Evolutionary conservation across 2,329 filamentous ascomycete species (phyloP).

Genomic region (Myriosclerotinia scirpicola): DNA sequence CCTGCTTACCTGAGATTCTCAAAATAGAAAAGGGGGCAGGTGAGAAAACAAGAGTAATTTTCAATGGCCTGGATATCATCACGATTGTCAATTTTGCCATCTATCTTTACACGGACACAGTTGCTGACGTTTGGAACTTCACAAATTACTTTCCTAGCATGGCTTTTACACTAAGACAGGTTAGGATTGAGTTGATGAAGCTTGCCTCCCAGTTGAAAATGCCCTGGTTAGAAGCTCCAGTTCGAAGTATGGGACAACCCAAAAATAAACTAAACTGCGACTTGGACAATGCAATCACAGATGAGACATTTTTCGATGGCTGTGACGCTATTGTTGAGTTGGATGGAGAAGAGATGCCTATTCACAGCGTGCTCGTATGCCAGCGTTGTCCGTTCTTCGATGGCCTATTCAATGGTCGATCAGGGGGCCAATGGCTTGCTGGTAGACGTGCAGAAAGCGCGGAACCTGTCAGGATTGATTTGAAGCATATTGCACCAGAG

Average conservation of each 20-base stretch:
- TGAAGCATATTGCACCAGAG: constrained; percentile 73
- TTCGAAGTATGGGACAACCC: constrained; percentile 70
- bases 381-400: constrained; percentile 90
- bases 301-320: constrained; percentile 71
- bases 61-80: constrained; percentile 72
- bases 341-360: constrained; percentile 66
- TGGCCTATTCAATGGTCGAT: constrained; percentile 84
- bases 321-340: constrained; percentile 79
- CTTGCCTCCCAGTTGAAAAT: constrained; percentile 72
- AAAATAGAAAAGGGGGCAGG: constrained; percentile 52
- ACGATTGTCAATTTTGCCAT: constrained; percentile 77
- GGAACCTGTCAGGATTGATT: constrained; percentile 67
- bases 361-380: constrained; percentile 78
- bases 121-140: constrained; percentile 86
- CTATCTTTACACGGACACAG: constrained; percentile 76
- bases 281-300: constrained; percentile 66
- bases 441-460: constrained; percentile 57
- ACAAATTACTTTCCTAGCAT: constrained; percentile 60
- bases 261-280: constrained; percentile 66
- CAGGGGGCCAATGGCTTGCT: constrained; percentile 79
- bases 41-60: constrained; percentile 57
- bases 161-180: constrained; percentile 73
- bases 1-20: constrained; percentile 60
- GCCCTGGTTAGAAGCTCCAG: constrained; percentile 70
- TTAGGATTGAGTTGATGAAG: constrained; percentile 85